These are phyloP conservation scores for Colletotrichum zoysiae DNA, from an alignment of 2,329 filamentous ascomycete species.

Conservation along the genomic window DNA sequence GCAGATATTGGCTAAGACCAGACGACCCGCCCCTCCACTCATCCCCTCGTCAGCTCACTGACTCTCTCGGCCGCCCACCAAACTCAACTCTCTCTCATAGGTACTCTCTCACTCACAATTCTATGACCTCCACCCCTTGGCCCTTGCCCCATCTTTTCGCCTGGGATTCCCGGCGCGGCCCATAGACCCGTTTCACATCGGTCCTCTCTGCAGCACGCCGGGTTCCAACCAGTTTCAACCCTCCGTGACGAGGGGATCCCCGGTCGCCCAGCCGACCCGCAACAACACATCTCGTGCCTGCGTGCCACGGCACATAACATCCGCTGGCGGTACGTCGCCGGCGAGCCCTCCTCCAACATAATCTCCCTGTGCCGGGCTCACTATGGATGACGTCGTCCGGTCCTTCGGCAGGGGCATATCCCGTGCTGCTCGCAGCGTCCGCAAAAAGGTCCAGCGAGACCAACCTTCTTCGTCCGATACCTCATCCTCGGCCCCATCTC, in stretches of 20 bases:
- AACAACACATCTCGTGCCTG: neutral
- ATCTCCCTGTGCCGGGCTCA: constrained; percentile 22
- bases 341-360: neutral
- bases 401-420: constrained; percentile 37
- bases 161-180: constrained; percentile 34
- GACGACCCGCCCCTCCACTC: neutral
- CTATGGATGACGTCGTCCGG: constrained; percentile 37
- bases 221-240: constrained; percentile 41
- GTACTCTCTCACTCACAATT: constrained; percentile 14
- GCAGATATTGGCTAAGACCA: constrained; percentile 39
- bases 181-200: constrained; percentile 37
- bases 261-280: constrained; percentile 29
- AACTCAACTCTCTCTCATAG: neutral
- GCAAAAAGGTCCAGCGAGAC: constrained; percentile 30
- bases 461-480: constrained; percentile 23
- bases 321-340: constrained; percentile 12
- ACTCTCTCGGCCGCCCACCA: neutral
- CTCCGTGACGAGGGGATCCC: constrained; percentile 36
- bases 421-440: constrained; percentile 35
- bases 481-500: constrained; percentile 19
- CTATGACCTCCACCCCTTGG: constrained; percentile 22
- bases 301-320: constrained; percentile 2
- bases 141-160: constrained; percentile 1
- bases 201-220: constrained; percentile 37
- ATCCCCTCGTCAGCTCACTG: constrained; percentile 6